Evolutionary conservation across 768 basidiomycete species (phyloP), one percentile per base, ranked within the genome.

Genomic region (Lyophyllum atratum): DNA sequence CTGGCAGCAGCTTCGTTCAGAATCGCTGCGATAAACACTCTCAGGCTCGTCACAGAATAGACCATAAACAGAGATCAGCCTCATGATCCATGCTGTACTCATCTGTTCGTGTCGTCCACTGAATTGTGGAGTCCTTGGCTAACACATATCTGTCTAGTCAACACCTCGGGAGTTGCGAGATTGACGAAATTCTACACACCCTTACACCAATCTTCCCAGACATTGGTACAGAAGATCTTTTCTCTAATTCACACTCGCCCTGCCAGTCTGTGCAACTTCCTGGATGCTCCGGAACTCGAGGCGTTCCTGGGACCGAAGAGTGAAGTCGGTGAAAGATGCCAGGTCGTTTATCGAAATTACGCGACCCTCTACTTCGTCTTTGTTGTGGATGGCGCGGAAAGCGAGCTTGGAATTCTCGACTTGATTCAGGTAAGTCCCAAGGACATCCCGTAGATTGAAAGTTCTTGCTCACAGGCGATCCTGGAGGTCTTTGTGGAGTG

Each of bases 341-440:
- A 91, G 56, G 92, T 98, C 40, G 93, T 98, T 29, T 98, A 98
- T 72, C 79, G 96, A 50, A 93, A 87, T 72, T 98, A 98, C 70
- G 96, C 96, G 3, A 98, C 96, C 1, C 81, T 99, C 37, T 94
- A 93, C 73, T 98, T 99, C 67, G 94, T 96, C 12, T 95, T 98
- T 71, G 93, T 98, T 5, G 95, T 98, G 5, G 96, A 98, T 68
- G 87, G 87, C 25, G 91, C 93, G 17, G 97, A 99, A 76, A 98
- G 95, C 66, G 97, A 98, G 73, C 81, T 99, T 22, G 97, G 96
- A 3, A 90, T 98, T 61, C 75, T 99, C 44, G 97, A 99, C 69
- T 75, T 99, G 59, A 98, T 99, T 49, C 97, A 99, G 82, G 95
- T 95, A 65, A 56, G 85, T 66, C 56, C 28, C 29, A 11, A 10